A percentile compares a stretch with the other conserved stretches of the same genome.
These are phyloP conservation scores for Scenedesmus sp. DNA, from an alignment of 163 green algal genomes.

Conservation along the genomic window DNA sequence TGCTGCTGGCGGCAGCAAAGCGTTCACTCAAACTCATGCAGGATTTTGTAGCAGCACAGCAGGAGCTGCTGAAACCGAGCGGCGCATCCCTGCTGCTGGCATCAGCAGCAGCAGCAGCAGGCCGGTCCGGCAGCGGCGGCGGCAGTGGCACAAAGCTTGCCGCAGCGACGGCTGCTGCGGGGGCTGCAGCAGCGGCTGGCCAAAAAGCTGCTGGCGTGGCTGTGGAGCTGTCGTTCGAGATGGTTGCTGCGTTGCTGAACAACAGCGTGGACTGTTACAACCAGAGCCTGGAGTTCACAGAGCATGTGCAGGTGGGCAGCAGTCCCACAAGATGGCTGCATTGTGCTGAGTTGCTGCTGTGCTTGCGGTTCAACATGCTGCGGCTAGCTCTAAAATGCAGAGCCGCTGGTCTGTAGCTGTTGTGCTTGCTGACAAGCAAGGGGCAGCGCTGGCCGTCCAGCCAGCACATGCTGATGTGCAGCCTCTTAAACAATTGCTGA, in stretches of 20 bases:
- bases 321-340: background rate
- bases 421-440: background rate
- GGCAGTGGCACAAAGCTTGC: background rate
- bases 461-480: too few species aligned
- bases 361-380: background rate
- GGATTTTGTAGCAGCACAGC: slow-evolving; percentile 66
- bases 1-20: slow-evolving; percentile 76
- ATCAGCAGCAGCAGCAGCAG: slow-evolving; percentile 24
- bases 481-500: too few species aligned
- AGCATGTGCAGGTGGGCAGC: slow-evolving; percentile 71
- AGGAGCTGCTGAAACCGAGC: slow-evolving; percentile 14
- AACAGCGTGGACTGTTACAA: slow-evolving; percentile 87
- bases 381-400: background rate
- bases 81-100: background rate
- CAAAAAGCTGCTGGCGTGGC: background rate
- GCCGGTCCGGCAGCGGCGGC: background rate
- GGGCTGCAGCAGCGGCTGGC: background rate
- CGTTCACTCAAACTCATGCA: slow-evolving; percentile 71
- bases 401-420: background rate
- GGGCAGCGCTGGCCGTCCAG: too few species aligned
- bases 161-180: background rate
- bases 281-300: slow-evolving; percentile 81
- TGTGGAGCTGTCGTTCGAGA: slow-evolving; percentile 62
- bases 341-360: too few species aligned
- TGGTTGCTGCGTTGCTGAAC: slow-evolving; percentile 85